Conservation (phyloP, 345 rosid species). For the Sonneratia alba region DNA sequence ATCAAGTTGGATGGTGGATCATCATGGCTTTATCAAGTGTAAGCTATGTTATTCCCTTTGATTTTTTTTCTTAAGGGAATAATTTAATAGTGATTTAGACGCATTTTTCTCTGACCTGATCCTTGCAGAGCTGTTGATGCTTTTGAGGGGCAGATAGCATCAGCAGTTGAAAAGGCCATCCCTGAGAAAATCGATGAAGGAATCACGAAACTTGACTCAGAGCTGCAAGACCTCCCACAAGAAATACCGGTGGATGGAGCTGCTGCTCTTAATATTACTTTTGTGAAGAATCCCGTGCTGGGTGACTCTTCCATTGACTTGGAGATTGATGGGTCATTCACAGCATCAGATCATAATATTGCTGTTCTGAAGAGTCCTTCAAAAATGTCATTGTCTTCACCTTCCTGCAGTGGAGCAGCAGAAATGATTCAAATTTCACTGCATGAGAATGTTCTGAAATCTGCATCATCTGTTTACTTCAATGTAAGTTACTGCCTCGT, state of each 20-base stretch:
- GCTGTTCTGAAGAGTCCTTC: constrained; percentile 7
- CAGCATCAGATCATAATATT: constrained; percentile 13
- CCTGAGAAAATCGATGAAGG: constrained; percentile 42
- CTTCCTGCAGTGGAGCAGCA: constrained; percentile 11
- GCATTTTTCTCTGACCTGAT: neutral
- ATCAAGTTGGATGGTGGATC: constrained; percentile 66
- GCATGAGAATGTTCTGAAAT: constrained; percentile 46
- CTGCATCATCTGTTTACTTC: constrained; percentile 60
- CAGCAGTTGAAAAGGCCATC: constrained; percentile 44
- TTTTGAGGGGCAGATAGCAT: constrained; percentile 39
- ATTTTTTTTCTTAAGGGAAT: neutral
- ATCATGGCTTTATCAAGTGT: constrained; percentile 85
- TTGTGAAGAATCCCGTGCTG: constrained; percentile 37
- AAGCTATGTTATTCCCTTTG: constrained; percentile 11
- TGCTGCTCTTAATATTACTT: constrained; percentile 56
- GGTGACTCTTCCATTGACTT: constrained; percentile 42
- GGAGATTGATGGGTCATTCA: constrained; percentile 44
- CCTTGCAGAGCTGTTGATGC: constrained; percentile 49
- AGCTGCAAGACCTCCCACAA: constrained; percentile 60
- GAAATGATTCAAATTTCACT: constrained; percentile 47
- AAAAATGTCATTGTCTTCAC: constrained; percentile 13
- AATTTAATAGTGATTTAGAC: neutral
- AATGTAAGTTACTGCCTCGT: constrained; percentile 32
- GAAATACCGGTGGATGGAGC: constrained; percentile 28
- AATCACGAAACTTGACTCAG: constrained; percentile 45